Evolutionary conservation across 2,329 filamentous ascomycete genomes (phyloP).

Genomic region (Hypomyces perniciosus): DNA sequence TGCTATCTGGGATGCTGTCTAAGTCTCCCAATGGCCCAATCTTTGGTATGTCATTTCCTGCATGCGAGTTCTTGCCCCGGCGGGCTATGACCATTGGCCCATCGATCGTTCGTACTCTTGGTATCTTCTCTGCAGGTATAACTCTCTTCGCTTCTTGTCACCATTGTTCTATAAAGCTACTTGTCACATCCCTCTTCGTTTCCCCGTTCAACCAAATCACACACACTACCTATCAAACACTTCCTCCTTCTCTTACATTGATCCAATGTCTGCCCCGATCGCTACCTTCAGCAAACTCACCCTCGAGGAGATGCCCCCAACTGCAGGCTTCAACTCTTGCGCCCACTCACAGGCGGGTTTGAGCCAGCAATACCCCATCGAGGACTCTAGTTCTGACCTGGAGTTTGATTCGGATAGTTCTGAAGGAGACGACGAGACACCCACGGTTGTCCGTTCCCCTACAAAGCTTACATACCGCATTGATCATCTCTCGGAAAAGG

Average conservation of each 20-base stretch:
- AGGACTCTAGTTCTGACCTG: slow-evolving; percentile 24
- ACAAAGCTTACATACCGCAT: slow-evolving; percentile 36
- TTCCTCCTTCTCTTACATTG: not conserved
- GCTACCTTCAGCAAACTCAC: slow-evolving; percentile 24
- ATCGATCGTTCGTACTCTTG: not conserved
- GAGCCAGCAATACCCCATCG: slow-evolving; percentile 5
- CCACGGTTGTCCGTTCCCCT: slow-evolving; percentile 31
- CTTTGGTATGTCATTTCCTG: not conserved
- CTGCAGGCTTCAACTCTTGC: slow-evolving; percentile 15
- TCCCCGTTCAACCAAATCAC: not conserved
- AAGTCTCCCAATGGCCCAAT: no score
- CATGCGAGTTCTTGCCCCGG: no score
- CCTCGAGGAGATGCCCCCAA: slow-evolving; percentile 25
- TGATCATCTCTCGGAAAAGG: slow-evolving; percentile 31
- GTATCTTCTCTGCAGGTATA: not conserved
- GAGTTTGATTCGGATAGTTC: slow-evolving; percentile 26
- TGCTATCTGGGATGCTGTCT: not conserved
- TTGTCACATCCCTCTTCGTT: not conserved
- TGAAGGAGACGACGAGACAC: slow-evolving; percentile 27
- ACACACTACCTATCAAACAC: not conserved
- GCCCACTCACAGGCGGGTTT: slow-evolving; percentile 11
- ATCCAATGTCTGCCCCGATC: slow-evolving; percentile 23
- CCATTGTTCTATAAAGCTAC: slow-evolving; percentile 1
- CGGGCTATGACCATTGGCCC: no score
- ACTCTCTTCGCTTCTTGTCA: not conserved